These are phyloP conservation scores for Hanseniaspora guilliermondii DNA, from an alignment of 805 yeast genomes.

Conservation along the genomic window DNA sequence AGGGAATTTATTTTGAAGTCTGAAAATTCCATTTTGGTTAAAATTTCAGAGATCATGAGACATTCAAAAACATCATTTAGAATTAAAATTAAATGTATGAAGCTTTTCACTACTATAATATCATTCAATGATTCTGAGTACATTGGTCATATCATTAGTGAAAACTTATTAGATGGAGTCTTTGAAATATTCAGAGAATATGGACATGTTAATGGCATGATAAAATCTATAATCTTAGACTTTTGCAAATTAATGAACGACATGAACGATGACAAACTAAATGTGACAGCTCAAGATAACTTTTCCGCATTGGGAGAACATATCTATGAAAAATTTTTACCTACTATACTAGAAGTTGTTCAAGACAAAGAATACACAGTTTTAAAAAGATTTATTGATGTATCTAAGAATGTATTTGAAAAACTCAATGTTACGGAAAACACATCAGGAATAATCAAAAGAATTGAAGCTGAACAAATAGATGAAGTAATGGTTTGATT, in stretches of 20 bases:
- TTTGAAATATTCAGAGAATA: background rate
- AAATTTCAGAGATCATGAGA: background rate
- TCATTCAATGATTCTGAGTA: constrained; percentile 11
- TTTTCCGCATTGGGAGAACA: background rate
- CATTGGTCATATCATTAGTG: background rate
- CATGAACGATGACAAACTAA: constrained; percentile 4
- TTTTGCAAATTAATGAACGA: constrained; percentile 8
- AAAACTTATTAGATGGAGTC: constrained; percentile 1
- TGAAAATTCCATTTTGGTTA: background rate
- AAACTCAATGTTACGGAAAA: background rate
- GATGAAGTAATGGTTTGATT: background rate
- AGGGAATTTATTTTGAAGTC: background rate
- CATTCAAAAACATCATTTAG: background rate
- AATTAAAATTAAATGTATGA: constrained; percentile 7
- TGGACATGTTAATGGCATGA: background rate
- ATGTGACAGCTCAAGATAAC: background rate
- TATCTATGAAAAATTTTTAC: constrained; percentile 1
- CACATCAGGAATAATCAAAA: background rate
- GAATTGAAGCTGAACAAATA: background rate
- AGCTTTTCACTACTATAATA: background rate
- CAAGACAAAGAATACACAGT: constrained; percentile 8
- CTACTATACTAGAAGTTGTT: background rate
- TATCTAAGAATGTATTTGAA: background rate
- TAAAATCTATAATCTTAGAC: constrained; percentile 1
- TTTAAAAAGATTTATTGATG: background rate